Conservation (phyloP, 2,329 filamentous ascomycete species). For the Aspergillus quadricinctus region DNA sequence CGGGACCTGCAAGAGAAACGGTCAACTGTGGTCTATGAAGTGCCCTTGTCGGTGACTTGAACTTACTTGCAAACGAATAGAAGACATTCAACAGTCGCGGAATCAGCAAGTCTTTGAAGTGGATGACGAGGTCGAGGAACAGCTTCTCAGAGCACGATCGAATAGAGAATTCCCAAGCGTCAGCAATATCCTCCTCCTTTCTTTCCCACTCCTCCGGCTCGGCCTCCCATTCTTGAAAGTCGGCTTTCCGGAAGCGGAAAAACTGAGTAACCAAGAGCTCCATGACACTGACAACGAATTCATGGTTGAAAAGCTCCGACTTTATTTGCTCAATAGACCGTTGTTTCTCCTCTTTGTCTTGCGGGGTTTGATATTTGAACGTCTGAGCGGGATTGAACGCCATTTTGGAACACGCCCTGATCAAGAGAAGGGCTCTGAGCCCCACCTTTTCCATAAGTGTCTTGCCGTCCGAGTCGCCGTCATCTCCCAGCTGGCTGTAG, state of each 20-base stretch:
- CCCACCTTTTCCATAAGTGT: constrained; percentile 72
- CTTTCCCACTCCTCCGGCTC: constrained; percentile 95
- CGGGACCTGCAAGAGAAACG: constrained; percentile 36
- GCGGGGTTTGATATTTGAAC: constrained; percentile 74
- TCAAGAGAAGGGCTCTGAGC: constrained; percentile 74
- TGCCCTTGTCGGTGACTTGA: constrained; percentile 3
- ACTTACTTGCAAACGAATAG: constrained; percentile 65
- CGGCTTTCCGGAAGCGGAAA: constrained; percentile 78
- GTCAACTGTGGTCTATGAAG: neutral
- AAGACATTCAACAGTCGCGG: constrained; percentile 81
- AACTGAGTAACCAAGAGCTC: constrained; percentile 81
- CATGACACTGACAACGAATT: constrained; percentile 75
- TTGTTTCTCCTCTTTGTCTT: constrained; percentile 72
- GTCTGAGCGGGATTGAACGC: constrained; percentile 74
- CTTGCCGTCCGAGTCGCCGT: constrained; percentile 46
- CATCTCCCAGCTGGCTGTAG: constrained; percentile 45
- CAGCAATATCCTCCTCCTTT: constrained; percentile 76
- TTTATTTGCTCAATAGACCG: constrained; percentile 67
- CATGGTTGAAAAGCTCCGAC: constrained; percentile 67
- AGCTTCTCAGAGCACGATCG: constrained; percentile 90
- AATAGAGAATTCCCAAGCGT: constrained; percentile 88
- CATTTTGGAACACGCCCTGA: constrained; percentile 80
- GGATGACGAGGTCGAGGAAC: constrained; percentile 83
- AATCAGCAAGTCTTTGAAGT: constrained; percentile 78
- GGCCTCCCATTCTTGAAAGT: constrained; percentile 88